A percentile compares a stretch with the other conserved stretches of the same genome.
Conservation (phyloP, 371 early-diverging fungal species). For the Quaeritorhiza haematococci region DNA sequence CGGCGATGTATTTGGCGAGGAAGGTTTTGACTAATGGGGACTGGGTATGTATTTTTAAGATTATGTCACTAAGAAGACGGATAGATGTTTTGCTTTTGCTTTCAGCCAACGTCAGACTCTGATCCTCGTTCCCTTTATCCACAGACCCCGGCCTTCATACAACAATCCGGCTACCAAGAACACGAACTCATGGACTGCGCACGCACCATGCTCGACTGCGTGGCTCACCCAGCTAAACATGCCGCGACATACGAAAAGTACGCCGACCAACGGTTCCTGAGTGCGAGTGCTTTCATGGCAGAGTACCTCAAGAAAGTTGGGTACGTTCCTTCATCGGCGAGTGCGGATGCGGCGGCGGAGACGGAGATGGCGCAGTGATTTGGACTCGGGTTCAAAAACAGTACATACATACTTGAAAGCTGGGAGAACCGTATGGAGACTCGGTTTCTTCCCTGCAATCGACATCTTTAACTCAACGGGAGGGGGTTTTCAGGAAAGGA, state of each 20-base stretch:
- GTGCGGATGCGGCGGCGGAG: too few relatives aligned
- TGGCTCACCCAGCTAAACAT: slow-evolving; percentile 47
- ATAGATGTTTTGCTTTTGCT: not conserved
- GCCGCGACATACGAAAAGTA: slow-evolving; percentile 81
- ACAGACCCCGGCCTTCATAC: too few relatives aligned
- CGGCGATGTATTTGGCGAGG: slow-evolving; percentile 83
- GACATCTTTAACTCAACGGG: too few relatives aligned
- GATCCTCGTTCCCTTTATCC: too few relatives aligned
- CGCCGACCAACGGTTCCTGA: slow-evolving; percentile 62
- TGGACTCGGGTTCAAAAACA: too few relatives aligned
- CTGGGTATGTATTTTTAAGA: slow-evolving; percentile 62
- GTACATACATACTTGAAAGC: too few relatives aligned
- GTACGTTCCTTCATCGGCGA: too few relatives aligned
- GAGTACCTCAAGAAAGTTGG: not conserved
- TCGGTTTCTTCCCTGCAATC: too few relatives aligned
- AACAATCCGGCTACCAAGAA: slow-evolving; percentile 73
- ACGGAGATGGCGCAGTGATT: too few relatives aligned
- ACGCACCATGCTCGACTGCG: slow-evolving; percentile 61
- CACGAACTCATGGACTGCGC: slow-evolving; percentile 58
- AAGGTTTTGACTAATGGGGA: slow-evolving; percentile 71
- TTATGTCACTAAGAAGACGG: not conserved
- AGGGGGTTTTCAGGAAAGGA: too few relatives aligned
- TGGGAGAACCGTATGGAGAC: too few relatives aligned
- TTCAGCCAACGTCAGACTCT: not conserved
- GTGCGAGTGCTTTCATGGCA: slow-evolving; percentile 64